These are phyloP conservation scores for Nicotiana tomentosiformis DNA, from an alignment of 257 asterid genomes.

Conservation along the genomic window DNA sequence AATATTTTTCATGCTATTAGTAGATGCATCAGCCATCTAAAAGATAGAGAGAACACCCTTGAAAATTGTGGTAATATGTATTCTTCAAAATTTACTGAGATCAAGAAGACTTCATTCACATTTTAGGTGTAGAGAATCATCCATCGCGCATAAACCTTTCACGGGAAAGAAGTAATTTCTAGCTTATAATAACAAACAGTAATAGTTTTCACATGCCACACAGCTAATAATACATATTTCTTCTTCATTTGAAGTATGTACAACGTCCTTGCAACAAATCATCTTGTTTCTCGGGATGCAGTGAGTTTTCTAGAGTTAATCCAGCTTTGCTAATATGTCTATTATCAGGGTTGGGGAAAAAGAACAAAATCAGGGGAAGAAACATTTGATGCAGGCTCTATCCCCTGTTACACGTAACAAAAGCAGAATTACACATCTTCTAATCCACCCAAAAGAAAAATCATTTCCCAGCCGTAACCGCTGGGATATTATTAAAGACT, in stretches of 20 bases:
- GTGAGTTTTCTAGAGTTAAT: not conserved
- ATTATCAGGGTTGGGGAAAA: not conserved
- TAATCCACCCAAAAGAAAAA: not conserved
- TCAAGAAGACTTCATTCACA: not conserved
- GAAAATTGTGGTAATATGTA: not conserved
- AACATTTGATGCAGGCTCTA: not conserved
- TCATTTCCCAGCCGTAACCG: not conserved
- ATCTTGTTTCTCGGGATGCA: not conserved
- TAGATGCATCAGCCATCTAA: not conserved
- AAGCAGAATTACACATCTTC: not conserved
- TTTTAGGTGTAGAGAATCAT: constrained; percentile 2
- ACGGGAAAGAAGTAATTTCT: not conserved
- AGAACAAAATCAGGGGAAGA: not conserved
- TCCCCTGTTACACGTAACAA: not conserved
- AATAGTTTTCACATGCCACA: not conserved
- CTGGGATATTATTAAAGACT: not conserved
- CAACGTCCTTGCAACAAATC: not conserved
- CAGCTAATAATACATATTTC: not conserved
- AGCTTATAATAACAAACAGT: not conserved
- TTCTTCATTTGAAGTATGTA: not conserved
- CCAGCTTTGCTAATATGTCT: not conserved
- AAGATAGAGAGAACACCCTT: not conserved
- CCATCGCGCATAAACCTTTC: not conserved
- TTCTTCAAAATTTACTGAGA: not conserved
- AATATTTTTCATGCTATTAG: not conserved